Conservation (phyloP, 73 alveolate species). For the Paraurostyla sp. region DNA sequence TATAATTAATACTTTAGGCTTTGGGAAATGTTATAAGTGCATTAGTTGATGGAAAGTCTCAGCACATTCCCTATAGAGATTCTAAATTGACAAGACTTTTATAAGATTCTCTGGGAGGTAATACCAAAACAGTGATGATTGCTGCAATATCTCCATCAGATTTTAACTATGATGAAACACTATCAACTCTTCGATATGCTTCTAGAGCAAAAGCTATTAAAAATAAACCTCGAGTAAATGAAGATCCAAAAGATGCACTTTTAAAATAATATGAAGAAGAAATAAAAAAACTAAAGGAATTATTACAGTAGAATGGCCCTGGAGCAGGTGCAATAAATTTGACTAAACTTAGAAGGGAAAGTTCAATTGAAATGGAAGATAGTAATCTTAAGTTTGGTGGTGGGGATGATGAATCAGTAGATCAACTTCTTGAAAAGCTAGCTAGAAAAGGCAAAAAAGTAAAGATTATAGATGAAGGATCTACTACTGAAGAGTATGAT, state of each 20-base stretch:
- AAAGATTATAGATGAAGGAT: slow-evolving; percentile 73
- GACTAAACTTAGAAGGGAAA: not conserved
- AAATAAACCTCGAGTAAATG: slow-evolving; percentile 96
- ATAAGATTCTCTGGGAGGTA: slow-evolving; percentile 99
- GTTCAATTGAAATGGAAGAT: not conserved
- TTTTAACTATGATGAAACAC: slow-evolving; percentile 97
- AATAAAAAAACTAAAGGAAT: slow-evolving; percentile 79
- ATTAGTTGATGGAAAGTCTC: slow-evolving; percentile 80
- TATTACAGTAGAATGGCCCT: not conserved
- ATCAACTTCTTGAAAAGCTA: slow-evolving; percentile 54
- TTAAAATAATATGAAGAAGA: slow-evolving; percentile 97
- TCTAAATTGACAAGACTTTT: slow-evolving; percentile 88
- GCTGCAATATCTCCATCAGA: slow-evolving; percentile 98
- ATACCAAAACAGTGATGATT: slow-evolving; percentile 98
- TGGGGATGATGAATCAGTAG: slow-evolving; percentile 82
- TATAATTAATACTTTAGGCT: slow-evolving; percentile 66
- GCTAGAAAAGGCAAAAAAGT: slow-evolving; percentile 75
- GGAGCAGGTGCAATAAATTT: not conserved
- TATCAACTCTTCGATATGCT: slow-evolving; percentile 97
- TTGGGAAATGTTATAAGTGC: slow-evolving; percentile 78
- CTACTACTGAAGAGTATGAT: slow-evolving; percentile 74
- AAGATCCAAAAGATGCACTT: slow-evolving; percentile 99
- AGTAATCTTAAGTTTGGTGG: slow-evolving; percentile 83
- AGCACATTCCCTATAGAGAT: slow-evolving; percentile 92
- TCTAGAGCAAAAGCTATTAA: slow-evolving; percentile 97